Evolutionary conservation across 805 yeast genomes (phyloP), one percentile per base, ranked within the genome.

Genomic region (Ogataea chonburiensis): DNA sequence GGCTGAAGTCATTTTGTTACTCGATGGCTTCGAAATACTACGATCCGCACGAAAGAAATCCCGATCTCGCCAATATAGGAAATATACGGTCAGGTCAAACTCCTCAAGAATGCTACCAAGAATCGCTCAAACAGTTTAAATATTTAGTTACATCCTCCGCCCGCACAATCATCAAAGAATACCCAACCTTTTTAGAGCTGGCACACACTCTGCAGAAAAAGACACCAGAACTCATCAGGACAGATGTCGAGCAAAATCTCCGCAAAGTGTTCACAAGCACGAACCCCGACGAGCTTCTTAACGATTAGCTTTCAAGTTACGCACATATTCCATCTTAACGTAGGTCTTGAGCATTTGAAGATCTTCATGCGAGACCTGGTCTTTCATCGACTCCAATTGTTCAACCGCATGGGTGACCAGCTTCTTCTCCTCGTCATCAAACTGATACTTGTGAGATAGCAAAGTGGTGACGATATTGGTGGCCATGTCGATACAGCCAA

Each of bases 1-100:
- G 86, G 78, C 50, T 81, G 11, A 70, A 66, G 29, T 71, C 80
- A 11, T 68, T 80, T 43, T 63, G 84, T 0, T 73, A 77, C 46
- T 67, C 86, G 0, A 66, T 81, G 5, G 67, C 78, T 0, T 53
- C 61, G 11, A 63, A 75, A 9, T 50, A 77, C 19, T 75, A 75
- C 55, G 87, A 81, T 50, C 74, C 74, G 15, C 58, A 60, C 23
- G 71, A 76, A 42, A 58, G 86, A 43, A 73, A 77, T 51, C 64
- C 67, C 39, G 72, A 71, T 24, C 66, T 77, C 37, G 70, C 81
- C 1, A 77, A 75, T 45, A 56, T 82, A 7, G 79, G 80, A 4
- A 61, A 56, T 2, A 68, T 79, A 8, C 71, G 66, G 49, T 76
- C 84, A 5, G 84, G 84, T 0, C 58, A 63, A 9, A 72, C 70